These are phyloP conservation scores for Gnaphalium uliginosum DNA, from an alignment of 129 eudicot genomes.

Conservation along the genomic window DNA sequence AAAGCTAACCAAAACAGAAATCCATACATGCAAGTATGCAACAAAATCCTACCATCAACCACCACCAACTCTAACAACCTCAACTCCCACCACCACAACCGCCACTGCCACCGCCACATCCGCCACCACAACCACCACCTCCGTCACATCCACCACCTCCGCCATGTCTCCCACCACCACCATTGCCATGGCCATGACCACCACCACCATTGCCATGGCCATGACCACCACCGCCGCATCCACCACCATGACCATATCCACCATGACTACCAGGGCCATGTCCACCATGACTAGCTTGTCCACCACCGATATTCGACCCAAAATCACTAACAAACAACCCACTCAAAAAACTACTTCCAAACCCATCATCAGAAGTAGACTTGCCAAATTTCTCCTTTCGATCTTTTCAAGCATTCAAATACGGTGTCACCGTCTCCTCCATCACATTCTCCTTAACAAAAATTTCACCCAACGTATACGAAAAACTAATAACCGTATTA, in stretches of 20 bases:
- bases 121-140: background rate
- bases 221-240: background rate
- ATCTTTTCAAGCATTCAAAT: background rate
- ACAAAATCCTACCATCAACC: no score
- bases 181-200: no score
- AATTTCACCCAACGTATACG: background rate
- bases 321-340: background rate
- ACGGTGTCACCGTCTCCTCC: background rate
- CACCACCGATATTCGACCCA: no score
- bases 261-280: background rate
- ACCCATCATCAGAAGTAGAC: background rate
- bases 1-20: no score
- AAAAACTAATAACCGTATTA: background rate
- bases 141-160: background rate
- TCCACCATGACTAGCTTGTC: background rate
- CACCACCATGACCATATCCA: background rate
- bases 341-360: background rate
- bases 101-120: background rate
- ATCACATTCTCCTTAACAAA: background rate
- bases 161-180: background rate
- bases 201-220: background rate
- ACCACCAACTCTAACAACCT: no score
- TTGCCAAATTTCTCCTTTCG: background rate
- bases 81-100: background rate
- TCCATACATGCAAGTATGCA: no score